Base-by-base conservation (phyloP, 345 rosid genomes). In the Syzygium jambos region DNA sequence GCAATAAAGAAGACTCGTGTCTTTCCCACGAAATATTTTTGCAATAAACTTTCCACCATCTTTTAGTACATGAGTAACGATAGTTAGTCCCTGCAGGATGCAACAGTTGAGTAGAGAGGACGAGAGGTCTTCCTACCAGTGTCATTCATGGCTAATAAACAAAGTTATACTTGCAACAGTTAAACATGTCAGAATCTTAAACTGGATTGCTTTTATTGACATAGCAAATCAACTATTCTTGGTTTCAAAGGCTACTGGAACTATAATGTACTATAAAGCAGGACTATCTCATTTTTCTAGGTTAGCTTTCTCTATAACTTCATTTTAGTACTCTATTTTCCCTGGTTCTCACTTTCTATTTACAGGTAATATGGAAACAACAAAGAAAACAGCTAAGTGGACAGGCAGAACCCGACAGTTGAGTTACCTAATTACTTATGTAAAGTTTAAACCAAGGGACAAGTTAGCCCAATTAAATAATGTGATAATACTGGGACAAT, bases 21-120 rank as follows among this genome's bases (percentile, higher is more conserved):
- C 99, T 90, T 98, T 98, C 88, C 99, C 99, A n/a, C 99, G 97
- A 90, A 98, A 98, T 89, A 98, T 95, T 90, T 96, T 98, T 14
- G 99, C 95, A 30, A 98, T 94, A 87, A 96, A 96, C 89, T 93
- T 95, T 54, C 99, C 99, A 90, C 98, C 99, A 92, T 92, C 95
- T 94, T 93, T 93, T 86, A 95, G 99, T 49, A 98, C 87, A 91
- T 95, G 99, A 54, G 97, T 90, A 85, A 95, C 99, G 91, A 96
- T 93, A 3, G 99, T 98, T 90, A 96, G 93, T 54, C 98, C 99
- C 99, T 98, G 91, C 55, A 91, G 87, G 23, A 17, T 38, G 51
- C 34, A 51, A 52, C 55, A 10, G 82, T 25, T 73, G 27, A 73
- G 27, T 19, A 73, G 46, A 73, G 82, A 73, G 82, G 82, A 73